Evolutionary conservation across 345 rosid genomes (phyloP).

Genomic region (Stellera chamaejasme): DNA sequence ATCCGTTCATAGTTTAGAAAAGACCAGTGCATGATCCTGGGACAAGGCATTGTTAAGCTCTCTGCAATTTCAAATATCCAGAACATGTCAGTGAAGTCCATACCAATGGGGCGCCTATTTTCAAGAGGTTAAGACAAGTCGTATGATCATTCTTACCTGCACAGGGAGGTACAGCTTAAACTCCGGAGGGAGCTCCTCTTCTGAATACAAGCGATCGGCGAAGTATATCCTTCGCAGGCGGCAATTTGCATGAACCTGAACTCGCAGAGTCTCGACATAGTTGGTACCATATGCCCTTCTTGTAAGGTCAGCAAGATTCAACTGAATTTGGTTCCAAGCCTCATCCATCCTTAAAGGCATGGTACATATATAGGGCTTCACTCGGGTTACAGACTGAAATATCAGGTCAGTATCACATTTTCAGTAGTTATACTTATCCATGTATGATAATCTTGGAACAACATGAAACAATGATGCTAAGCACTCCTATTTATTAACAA

Average conservation of each 20-base stretch:
- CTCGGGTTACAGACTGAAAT: conserved; percentile 73
- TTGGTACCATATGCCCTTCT: conserved; percentile 95
- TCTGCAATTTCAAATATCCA: too few relatives aligned
- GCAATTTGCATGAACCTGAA: conserved; percentile 96
- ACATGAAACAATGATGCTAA: too few relatives aligned
- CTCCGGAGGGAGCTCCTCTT: conserved; percentile 97
- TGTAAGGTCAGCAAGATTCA: conserved; percentile 86
- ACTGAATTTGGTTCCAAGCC: conserved; percentile 95
- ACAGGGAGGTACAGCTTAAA: conserved; percentile 88
- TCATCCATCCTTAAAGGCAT: conserved; percentile 95
- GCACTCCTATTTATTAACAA: too few relatives aligned
- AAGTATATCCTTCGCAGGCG: conserved; percentile 87
- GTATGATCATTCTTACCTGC: conserved; percentile 42
- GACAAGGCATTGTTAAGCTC: too few relatives aligned
- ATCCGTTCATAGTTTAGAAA: too few relatives aligned
- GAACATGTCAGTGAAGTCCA: too few relatives aligned
- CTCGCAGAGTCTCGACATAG: conserved; percentile 86
- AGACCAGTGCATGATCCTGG: too few relatives aligned
- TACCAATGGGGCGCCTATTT: too few relatives aligned
- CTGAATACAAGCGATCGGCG: conserved; percentile 87
- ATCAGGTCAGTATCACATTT: too few relatives aligned
- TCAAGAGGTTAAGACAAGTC: not conserved
- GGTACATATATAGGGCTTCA: conserved; percentile 91
- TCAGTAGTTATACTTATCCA: too few relatives aligned
- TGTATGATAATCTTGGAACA: too few relatives aligned